phyloP scores from a whole-genome alignment of 441 rosid species.

The Erodium moschatum region DNA sequence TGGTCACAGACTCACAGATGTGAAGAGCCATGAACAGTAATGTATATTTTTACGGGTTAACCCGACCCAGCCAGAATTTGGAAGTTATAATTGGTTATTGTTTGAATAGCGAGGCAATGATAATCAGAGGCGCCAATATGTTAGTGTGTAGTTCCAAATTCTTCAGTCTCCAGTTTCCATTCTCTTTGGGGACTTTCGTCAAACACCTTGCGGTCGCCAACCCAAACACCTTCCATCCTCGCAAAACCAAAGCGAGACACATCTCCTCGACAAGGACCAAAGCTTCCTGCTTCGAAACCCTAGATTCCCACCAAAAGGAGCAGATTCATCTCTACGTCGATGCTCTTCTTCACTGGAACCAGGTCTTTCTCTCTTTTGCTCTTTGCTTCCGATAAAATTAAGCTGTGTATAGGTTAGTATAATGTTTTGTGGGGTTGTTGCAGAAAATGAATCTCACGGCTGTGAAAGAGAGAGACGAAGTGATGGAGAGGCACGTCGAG shows the following conservation, averaged over 20 bases:
- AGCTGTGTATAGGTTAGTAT: background rate
- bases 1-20: too few species aligned
- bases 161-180: constrained; percentile 19
- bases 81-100: background rate
- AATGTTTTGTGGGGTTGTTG: background rate
- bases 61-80: background rate
- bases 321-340: constrained; percentile 60
- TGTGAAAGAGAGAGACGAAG: constrained; percentile 50
- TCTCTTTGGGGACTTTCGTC: constrained; percentile 51
- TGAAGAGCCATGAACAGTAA: too few species aligned
- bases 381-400: background rate
- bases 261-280: constrained; percentile 16
- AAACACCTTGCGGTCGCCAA: constrained; percentile 43
- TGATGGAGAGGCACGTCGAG: constrained; percentile 72
- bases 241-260: constrained; percentile 16
- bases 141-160: constrained; percentile 19
- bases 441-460: constrained; percentile 90
- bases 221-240: constrained; percentile 18
- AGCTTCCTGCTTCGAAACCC: constrained; percentile 38
- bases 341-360: constrained; percentile 72
- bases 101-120: background rate
- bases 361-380: constrained; percentile 31
- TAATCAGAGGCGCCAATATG: constrained; percentile 20
- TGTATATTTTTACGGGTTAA: too few species aligned
- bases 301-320: constrained; percentile 40